Conservation (phyloP, 2,329 filamentous ascomycete genomes). For the Aspergillus ochraceus region DNA sequence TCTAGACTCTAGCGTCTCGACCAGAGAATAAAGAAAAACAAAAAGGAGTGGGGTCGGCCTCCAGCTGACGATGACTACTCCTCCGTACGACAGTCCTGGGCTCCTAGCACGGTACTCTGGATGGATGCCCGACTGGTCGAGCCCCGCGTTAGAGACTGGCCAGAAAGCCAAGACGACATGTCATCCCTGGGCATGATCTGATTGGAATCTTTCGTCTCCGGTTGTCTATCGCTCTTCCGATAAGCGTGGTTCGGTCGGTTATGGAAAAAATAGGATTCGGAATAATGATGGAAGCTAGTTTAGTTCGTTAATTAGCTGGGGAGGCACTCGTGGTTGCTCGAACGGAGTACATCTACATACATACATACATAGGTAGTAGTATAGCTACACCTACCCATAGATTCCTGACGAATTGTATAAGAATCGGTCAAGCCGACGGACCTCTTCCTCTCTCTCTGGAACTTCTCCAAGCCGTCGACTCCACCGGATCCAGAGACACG, state of each 20-base stretch:
- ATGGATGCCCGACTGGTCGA: slow-evolving; percentile 17
- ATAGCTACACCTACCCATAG: too few relatives aligned
- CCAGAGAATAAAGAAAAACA: not conserved
- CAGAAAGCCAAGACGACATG: slow-evolving; percentile 15
- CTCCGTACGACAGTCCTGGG: not conserved
- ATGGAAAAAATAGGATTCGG: slow-evolving; percentile 10
- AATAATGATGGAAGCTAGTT: not conserved
- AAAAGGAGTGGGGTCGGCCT: not conserved
- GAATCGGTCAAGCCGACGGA: not conserved
- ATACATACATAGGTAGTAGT: too few relatives aligned
- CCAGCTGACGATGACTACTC: not conserved
- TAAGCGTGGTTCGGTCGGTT: slow-evolving; percentile 24
- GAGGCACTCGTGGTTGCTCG: not conserved
- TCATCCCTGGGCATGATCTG: slow-evolving; percentile 10
- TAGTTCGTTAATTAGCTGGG: not conserved
- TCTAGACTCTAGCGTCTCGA: slow-evolving; percentile 14
- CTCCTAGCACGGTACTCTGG: not conserved
- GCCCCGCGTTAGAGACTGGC: slow-evolving; percentile 10
- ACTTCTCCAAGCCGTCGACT: not conserved
- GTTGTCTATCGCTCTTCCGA: slow-evolving; percentile 7
- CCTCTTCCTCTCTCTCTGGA: not conserved
- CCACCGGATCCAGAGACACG: slow-evolving; percentile 5
- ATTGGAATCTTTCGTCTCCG: slow-evolving; percentile 6
- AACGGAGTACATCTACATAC: too few relatives aligned
- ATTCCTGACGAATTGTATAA: not conserved